A percentile compares a stretch with the other conserved stretches of the same genome.
Conservation (phyloP, 2,329 filamentous ascomycete species). For the Scortechinia acanthostroma region DNA sequence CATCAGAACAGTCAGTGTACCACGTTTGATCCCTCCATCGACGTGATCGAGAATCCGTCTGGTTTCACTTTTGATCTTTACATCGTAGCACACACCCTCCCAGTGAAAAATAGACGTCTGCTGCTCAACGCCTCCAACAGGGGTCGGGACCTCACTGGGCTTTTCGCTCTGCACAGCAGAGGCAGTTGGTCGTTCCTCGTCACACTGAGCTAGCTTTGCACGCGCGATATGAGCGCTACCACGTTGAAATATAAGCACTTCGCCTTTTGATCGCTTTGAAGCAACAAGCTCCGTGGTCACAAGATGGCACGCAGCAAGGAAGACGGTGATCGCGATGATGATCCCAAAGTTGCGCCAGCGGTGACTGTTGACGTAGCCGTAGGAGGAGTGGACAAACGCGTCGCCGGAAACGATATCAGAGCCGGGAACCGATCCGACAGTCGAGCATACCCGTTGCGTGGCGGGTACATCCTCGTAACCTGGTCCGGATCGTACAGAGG, state of each 20-base stretch:
- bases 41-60: constrained; percentile 65
- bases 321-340: constrained; percentile 34
- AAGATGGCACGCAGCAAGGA: constrained; percentile 32
- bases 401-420: constrained; percentile 44
- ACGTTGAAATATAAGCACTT: constrained; percentile 48
- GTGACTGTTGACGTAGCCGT: constrained; percentile 47
- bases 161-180: constrained; percentile 29
- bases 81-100: constrained; percentile 68
- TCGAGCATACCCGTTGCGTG: constrained; percentile 43
- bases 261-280: constrained; percentile 35
- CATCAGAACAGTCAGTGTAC: constrained; percentile 68
- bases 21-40: constrained; percentile 70
- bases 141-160: constrained; percentile 6
- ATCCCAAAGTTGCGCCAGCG: constrained; percentile 58
- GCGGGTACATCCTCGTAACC: constrained; percentile 24
- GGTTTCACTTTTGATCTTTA: constrained; percentile 59
- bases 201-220: constrained; percentile 8
- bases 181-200: constrained; percentile 5
- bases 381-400: constrained; percentile 42
- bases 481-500: constrained; percentile 29
- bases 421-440: constrained; percentile 48
- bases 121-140: constrained; percentile 10
- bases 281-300: constrained; percentile 32
- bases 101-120: constrained; percentile 67
- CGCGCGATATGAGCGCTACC: constrained; percentile 15